Percentiles rank a stretch among this genome's conserved stretches.
phyloP scores from a whole-genome alignment of 2,329 filamentous ascomycete species.

The Parascedosporium putredinis region DNA sequence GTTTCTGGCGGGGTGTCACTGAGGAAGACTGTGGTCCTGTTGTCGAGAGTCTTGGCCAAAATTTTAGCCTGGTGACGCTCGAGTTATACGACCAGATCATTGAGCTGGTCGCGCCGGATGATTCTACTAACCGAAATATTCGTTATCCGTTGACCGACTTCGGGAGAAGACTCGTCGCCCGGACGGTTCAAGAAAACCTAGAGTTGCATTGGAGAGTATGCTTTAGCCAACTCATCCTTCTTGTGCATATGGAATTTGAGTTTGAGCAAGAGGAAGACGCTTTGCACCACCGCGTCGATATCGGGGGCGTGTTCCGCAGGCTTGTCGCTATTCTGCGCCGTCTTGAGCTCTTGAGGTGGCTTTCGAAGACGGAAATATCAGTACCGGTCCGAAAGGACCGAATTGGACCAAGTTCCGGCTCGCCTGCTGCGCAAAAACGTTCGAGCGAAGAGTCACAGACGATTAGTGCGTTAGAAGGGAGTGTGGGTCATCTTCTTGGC shows the following conservation, averaged over 20 bases:
- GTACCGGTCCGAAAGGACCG: constrained; percentile 33
- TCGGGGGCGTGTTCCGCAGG: constrained; percentile 58
- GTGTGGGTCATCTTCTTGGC: constrained; percentile 53
- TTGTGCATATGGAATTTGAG: constrained; percentile 80
- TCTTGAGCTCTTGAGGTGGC: constrained; percentile 63
- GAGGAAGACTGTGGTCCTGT: constrained; percentile 70
- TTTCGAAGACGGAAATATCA: constrained; percentile 48
- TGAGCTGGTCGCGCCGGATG: constrained; percentile 29
- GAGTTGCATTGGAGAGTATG: constrained; percentile 63
- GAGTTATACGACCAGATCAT: constrained; percentile 44
- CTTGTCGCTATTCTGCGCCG: constrained; percentile 63
- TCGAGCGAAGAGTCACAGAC: constrained; percentile 33
- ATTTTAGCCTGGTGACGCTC: constrained; percentile 47
- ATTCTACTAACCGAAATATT: constrained; percentile 18
- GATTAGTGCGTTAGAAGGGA: constrained; percentile 49
- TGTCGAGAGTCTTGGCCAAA: constrained; percentile 56
- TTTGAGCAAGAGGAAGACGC: constrained; percentile 63
- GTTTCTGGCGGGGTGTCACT: constrained; percentile 67
- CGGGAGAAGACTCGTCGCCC: constrained; percentile 64
- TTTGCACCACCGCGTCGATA: constrained; percentile 48
- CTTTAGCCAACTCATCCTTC: constrained; percentile 70
- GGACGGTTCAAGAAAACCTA: constrained; percentile 69
- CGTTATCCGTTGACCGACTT: constrained; percentile 57
- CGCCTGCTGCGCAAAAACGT: constrained; percentile 26
- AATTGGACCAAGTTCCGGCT: constrained; percentile 23